Base-by-base conservation (phyloP, 495 filamentous ascomycete species). In the Cenococcum geophilum region DNA sequence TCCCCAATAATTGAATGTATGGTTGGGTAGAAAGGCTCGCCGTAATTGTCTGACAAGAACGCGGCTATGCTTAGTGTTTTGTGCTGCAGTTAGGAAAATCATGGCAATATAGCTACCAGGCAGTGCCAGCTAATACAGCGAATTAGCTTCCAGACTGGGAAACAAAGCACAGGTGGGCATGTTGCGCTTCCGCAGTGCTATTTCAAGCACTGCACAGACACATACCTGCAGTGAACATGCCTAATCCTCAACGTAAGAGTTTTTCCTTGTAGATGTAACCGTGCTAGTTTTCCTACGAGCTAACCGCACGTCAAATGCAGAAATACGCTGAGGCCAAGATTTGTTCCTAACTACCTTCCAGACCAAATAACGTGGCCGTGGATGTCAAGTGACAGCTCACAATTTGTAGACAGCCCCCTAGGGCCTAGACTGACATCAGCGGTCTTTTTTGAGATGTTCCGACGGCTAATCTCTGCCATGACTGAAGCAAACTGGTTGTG, bases 251-350 rank as follows among this genome's bases (percentile, higher is more conserved):
- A 47, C 43, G 57, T 61, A 55, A 64, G 61, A 61, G 48, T 34
- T 23, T 11, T 47, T 47, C 55, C 55, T 35, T 62, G 57, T 62
- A 54, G 40, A 61, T 62, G 66, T 65, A 58, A 27, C 66, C 22
- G 34, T 18, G 43, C 65, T 57, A 60, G 50, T 12, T 49, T 27
- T 51, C 47, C 62, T 64, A 55, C 66, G 62, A 59, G 58, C 51
- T 62, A 55, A 62, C 56, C 47, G 58, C 40, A 61, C 35, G 65
- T 57, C 64, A 63, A 63, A 60, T 43, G 34, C 43, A 58, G 47
- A 57, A 21, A 6, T 23, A 35, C 45, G 22, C 42, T 51, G 12
- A 53, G 21, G 48, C 35, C 58, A 16, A 23, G 49, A 52, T 52
- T 18, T 45, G 11, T 6, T 45, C 11, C 14, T 45, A 16, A 18